Base-by-base conservation (phyloP, 2,329 filamentous ascomycete genomes). In the Pseudophaeomoniella oleicola region DNA sequence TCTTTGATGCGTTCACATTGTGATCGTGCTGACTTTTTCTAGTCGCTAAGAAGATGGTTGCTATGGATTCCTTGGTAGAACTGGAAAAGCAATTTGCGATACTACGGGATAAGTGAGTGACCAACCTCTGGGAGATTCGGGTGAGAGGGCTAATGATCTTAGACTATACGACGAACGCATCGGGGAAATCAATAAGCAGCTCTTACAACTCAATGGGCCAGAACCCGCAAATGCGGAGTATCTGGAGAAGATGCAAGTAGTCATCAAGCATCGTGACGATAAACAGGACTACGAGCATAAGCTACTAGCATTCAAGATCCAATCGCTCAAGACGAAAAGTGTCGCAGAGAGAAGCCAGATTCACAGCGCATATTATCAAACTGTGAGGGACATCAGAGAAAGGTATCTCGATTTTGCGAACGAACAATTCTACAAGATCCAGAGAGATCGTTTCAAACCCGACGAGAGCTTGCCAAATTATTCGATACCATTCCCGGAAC, bases 101-200 rank as follows among this genome's bases (percentile, higher is more conserved):
- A 13, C 83, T 96, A 51, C 75, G 86, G 50, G 86, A 69, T 46
- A 66, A 63, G 63, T 67, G 54, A 54, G 58, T 35, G n/a, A n/a
- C n/a, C n/a, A n/a, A n/a, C n/a, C n/a, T n/a, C n/a, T n/a, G n/a
- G n/a, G n/a, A n/a, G n/a, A n/a, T n/a, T n/a, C n/a, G n/a, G n/a
- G n/a, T n/a, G n/a, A n/a, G n/a, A n/a, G n/a, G n/a, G n/a, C n/a
- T n/a, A n/a, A n/a, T n/a, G n/a, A n/a, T n/a, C n/a, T n/a, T 49
- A 92, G 86, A 45, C 71, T 94, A 30, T 90, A 87, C 56, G 84
- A 90, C 52, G 88, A 96, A 56, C 75, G 85, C 43, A 71, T 98
- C 15, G 78, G 82, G 35, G 78, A 83, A 50, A 67, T 93, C 38
- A 86, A 93, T 43, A 63, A 66, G 35, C 75, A 80, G 56, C 60